phyloP scores from a whole-genome alignment of 1,284 basidiomycete genomes.

The Cutaneotrichosporon sp. region DNA sequence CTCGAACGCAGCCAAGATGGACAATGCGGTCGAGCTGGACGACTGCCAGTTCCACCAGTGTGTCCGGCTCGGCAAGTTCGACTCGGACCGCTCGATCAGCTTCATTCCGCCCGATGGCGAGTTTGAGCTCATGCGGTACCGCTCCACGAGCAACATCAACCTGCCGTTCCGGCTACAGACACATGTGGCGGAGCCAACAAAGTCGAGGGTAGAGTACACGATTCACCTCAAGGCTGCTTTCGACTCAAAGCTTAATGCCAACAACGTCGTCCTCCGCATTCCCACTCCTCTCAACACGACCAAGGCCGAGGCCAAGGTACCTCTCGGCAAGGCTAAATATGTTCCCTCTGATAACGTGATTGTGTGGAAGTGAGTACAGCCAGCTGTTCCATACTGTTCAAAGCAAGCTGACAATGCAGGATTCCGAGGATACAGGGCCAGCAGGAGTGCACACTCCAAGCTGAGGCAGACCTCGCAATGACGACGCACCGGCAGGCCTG shows the following conservation, averaged over 20 bases:
- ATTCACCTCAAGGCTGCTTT: conserved; percentile 86
- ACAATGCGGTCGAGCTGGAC: conserved; percentile 87
- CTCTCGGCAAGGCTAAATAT: conserved; percentile 93
- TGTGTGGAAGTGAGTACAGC: conserved; percentile 80
- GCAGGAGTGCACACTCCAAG: conserved; percentile 80
- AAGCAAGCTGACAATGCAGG: conserved; percentile 50
- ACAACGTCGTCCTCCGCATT: conserved; percentile 85
- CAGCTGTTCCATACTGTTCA: too few species aligned
- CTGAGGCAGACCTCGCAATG: conserved; percentile 73
- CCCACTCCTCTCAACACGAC: conserved; percentile 95
- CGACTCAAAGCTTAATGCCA: conserved; percentile 85
- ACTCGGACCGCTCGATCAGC: conserved; percentile 84
- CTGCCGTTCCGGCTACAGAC: conserved; percentile 85
- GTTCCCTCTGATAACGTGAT: conserved; percentile 91
- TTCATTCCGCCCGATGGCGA: conserved; percentile 99
- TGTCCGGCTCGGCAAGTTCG: conserved; percentile 89
- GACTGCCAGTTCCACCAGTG: conserved; percentile 99
- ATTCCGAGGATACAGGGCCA: conserved; percentile 89
- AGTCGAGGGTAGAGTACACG: conserved; percentile 84
- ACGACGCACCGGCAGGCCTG: conserved; percentile 89
- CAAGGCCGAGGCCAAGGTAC: conserved; percentile 82
- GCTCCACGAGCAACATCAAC: conserved; percentile 92
- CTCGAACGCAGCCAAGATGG: conserved; percentile 55
- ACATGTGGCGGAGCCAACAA: conserved; percentile 87
- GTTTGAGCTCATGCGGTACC: conserved; percentile 98